Evolutionary conservation across 352 stramenopile genomes (phyloP).

Genomic region (Thraustochytrium sp.): DNA sequence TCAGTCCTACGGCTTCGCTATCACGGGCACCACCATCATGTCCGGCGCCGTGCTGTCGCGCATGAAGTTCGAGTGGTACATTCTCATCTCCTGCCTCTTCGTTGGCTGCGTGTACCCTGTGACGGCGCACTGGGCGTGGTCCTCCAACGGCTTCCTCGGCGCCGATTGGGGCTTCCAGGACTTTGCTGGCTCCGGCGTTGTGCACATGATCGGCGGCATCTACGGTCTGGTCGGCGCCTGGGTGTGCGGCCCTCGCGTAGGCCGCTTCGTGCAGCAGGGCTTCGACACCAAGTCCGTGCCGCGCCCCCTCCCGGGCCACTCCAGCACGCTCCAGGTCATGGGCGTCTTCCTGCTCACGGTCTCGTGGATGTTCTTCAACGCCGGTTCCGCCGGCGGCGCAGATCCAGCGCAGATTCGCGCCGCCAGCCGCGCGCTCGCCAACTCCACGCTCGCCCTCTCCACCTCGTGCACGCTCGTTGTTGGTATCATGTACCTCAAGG

Average conservation of each 20-base stretch:
- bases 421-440: slow-evolving; percentile 21
- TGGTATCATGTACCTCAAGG: neutral
- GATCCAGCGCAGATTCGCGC: neutral
- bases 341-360: slow-evolving; percentile 51
- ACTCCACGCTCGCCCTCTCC: neutral
- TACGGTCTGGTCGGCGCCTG: slow-evolving; percentile 60
- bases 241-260: slow-evolving; percentile 46
- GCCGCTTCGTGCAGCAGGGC: slow-evolving; percentile 46
- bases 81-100: slow-evolving; percentile 56
- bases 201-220: slow-evolving; percentile 62
- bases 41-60: slow-evolving; percentile 57
- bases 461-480: neutral
- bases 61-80: slow-evolving; percentile 60
- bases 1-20: slow-evolving; percentile 64
- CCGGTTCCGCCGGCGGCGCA: slow-evolving; percentile 43
- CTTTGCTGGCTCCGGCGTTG: slow-evolving; percentile 62
- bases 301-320: slow-evolving; percentile 45
- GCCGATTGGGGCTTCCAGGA: slow-evolving; percentile 60
- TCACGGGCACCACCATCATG: slow-evolving; percentile 60
- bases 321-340: slow-evolving; percentile 43
- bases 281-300: slow-evolving; percentile 5
- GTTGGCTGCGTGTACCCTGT: slow-evolving; percentile 60
- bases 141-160: slow-evolving; percentile 52
- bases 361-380: slow-evolving; percentile 53
- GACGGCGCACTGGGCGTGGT: slow-evolving; percentile 56